Evolutionary conservation across 192 early-diverging fungal species (phyloP).

Genomic region (Podila verticillata): DNA sequence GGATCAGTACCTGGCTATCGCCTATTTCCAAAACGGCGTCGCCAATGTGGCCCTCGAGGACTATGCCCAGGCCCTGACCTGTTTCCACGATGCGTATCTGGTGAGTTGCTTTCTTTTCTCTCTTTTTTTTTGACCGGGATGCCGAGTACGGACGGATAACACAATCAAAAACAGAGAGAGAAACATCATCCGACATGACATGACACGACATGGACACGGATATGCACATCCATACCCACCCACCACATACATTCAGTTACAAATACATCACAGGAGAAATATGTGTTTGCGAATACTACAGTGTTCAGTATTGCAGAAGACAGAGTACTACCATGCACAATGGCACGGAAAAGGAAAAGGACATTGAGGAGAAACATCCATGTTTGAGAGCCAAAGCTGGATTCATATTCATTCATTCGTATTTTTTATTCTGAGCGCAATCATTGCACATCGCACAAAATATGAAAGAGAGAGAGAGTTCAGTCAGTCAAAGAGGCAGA

Average conservation of each 20-base stretch:
- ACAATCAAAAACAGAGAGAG: conserved; percentile 6
- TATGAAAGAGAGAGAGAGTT: no score
- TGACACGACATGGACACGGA: no score
- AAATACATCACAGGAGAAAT: no score
- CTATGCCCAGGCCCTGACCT: conserved; percentile 74
- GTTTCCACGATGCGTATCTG: conserved; percentile 83
- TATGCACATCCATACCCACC: no score
- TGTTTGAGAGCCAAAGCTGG: conserved; percentile 1
- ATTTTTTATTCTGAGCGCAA: conserved; percentile 9
- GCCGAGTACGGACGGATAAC: background rate
- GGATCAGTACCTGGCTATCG: conserved; percentile 91
- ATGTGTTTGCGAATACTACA: no score
- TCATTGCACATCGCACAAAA: no score
- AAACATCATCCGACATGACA: no score
- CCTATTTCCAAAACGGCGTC: conserved; percentile 93
- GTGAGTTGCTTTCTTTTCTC: conserved; percentile 64
- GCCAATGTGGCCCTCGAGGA: conserved; percentile 78
- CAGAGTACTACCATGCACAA: no score
- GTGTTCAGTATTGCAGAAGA: no score
- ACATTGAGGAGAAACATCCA: conserved; percentile 6
- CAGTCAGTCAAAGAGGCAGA: no score
- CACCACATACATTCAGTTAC: no score
- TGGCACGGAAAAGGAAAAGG: background rate
- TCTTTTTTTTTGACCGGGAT: no score
- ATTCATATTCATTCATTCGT: conserved; percentile 1